Evolutionary conservation across 352 stramenopile genomes (phyloP).

Genomic region (Phytopythium litorale): DNA sequence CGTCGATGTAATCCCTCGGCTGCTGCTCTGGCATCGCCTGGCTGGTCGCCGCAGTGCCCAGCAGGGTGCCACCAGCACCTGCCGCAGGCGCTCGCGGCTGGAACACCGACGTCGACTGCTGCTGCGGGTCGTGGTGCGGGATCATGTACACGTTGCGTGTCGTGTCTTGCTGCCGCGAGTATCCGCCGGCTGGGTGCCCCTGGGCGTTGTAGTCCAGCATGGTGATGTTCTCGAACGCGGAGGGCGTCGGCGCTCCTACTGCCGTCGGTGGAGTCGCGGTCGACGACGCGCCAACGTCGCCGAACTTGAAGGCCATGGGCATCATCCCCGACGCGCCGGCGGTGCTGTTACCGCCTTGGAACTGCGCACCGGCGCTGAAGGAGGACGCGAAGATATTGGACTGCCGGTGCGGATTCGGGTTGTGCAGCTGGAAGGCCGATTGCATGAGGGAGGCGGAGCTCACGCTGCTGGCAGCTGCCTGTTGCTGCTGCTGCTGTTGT

Average conservation of each 20-base stretch:
- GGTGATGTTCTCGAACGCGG: constrained; percentile 12
- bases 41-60: neutral
- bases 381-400: constrained; percentile 11
- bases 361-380: neutral
- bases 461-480: neutral
- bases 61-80: neutral
- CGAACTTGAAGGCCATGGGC: constrained; percentile 36
- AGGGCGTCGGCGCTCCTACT: constrained; percentile 4
- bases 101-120: constrained; percentile 8
- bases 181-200: constrained; percentile 4
- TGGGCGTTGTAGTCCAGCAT: constrained; percentile 23
- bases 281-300: constrained; percentile 4
- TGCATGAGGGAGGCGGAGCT: constrained; percentile 1
- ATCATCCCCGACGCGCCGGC: constrained; percentile 8
- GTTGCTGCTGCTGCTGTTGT: neutral
- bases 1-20: constrained; percentile 52
- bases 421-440: constrained; percentile 2
- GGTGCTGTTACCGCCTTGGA: neutral
- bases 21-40: constrained; percentile 14
- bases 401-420: constrained; percentile 18
- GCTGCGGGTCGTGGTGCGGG: constrained; percentile 16
- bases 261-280: constrained; percentile 6
- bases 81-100: neutral
- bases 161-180: constrained; percentile 13
- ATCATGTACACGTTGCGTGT: neutral